Percentiles rank a stretch among this genome's conserved stretches.
These are phyloP conservation scores for Fraxinus platypoda DNA, from an alignment of 305 asterid genomes.

Conservation along the genomic window DNA sequence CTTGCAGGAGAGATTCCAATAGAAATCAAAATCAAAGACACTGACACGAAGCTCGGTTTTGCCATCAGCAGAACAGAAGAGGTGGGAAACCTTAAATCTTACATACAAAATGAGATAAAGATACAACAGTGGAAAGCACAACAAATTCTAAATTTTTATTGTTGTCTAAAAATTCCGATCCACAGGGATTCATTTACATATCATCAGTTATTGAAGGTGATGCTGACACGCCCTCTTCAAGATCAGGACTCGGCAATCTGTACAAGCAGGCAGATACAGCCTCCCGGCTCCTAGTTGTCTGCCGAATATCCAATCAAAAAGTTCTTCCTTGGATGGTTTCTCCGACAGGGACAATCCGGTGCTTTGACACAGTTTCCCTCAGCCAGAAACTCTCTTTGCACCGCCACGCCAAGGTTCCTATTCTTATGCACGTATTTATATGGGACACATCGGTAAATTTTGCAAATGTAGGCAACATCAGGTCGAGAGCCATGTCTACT, in stretches of 20 bases:
- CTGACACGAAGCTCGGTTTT: conserved; percentile 75
- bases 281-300: conserved; percentile 54
- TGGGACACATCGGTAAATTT: conserved; percentile 53
- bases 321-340: conserved; percentile 96
- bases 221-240: conserved; percentile 47
- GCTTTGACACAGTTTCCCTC: conserved; percentile 76
- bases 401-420: conserved; percentile 71
- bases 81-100: conserved; percentile 33
- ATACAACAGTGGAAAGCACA: not conserved
- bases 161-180: not conserved
- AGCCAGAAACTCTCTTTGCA: conserved; percentile 89
- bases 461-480: conserved; percentile 43
- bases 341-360: conserved; percentile 63
- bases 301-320: conserved; percentile 69
- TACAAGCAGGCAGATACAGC: conserved; percentile 53
- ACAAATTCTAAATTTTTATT: not conserved
- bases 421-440: conserved; percentile 59
- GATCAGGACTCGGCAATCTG: conserved; percentile 63
- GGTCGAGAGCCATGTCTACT: conserved; percentile 54
- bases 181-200: conserved; percentile 83
- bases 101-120: too few species aligned
- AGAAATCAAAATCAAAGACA: conserved; percentile 64
- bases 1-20: conserved; percentile 76
- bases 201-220: conserved; percentile 61
- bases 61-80: conserved; percentile 88